These are phyloP conservation scores for Mucor circinelloides DNA, from an alignment of 371 early-diverging fungal genomes.

Conservation along the genomic window DNA sequence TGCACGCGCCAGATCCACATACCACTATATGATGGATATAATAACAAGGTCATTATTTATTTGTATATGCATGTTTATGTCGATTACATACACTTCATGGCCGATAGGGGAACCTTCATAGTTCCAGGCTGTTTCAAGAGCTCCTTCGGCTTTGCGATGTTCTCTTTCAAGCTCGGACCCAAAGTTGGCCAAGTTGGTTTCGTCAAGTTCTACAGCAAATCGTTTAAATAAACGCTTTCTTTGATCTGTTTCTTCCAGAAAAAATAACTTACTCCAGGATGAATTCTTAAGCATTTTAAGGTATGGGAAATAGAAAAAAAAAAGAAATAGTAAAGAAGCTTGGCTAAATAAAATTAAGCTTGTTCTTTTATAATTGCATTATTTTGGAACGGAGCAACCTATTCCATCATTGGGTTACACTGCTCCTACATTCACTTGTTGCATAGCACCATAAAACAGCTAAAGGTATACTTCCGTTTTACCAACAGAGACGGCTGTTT, in stretches of 20 bases:
- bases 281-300: slow-evolving; percentile 52
- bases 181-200: slow-evolving; percentile 75
- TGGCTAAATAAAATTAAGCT: not conserved
- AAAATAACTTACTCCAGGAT: slow-evolving; percentile 43
- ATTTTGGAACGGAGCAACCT: not conserved
- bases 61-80: not conserved
- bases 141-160: slow-evolving; percentile 71
- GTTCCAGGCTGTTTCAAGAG: slow-evolving; percentile 74
- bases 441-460: not conserved
- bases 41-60: not conserved
- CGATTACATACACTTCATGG: slow-evolving; percentile 37
- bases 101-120: slow-evolving; percentile 56
- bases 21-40: slow-evolving; percentile 44
- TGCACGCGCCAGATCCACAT: slow-evolving; percentile 84
- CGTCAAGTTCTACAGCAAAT: slow-evolving; percentile 56
- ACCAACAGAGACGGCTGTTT: not conserved
- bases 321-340: not conserved
- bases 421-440: not conserved
- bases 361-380: not conserved
- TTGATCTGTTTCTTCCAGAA: not conserved
- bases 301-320: not conserved
- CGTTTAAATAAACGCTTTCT: not conserved
- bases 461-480: not conserved
- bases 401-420: not conserved
- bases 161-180: slow-evolving; percentile 73